phyloP scores from a whole-genome alignment of 352 stramenopile genomes.

The Pythium brassicae region DNA sequence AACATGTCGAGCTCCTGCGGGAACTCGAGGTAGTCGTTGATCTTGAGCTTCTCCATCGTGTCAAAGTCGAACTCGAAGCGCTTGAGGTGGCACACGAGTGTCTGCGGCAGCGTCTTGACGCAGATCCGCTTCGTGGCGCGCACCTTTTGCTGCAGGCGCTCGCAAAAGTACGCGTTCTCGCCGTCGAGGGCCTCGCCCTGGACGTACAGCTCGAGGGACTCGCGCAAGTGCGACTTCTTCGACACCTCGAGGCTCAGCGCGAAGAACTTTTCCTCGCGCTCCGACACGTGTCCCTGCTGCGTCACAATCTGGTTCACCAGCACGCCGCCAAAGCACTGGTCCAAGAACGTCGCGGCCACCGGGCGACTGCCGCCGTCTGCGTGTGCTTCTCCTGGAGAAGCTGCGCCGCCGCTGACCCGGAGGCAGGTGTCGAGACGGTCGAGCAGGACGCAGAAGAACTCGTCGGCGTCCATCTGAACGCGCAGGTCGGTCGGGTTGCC shows the following conservation, averaged over 20 bases:
- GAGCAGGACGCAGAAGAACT: constrained; percentile 79
- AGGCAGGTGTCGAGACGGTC: constrained; percentile 59
- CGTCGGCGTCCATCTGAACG: constrained; percentile 79
- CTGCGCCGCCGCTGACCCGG: neutral
- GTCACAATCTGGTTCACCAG: constrained; percentile 85
- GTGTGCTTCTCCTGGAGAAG: neutral
- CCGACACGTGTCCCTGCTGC: constrained; percentile 67
- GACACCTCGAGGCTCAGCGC: constrained; percentile 77
- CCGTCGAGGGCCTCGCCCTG: constrained; percentile 70
- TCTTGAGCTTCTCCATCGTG: constrained; percentile 85
- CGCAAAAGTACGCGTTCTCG: constrained; percentile 79
- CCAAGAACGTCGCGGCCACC: constrained; percentile 14
- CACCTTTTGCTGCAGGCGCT: constrained; percentile 64
- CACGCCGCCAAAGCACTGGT: constrained; percentile 64
- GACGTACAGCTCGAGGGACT: constrained; percentile 68
- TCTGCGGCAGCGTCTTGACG: constrained; percentile 72
- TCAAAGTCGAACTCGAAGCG: constrained; percentile 90
- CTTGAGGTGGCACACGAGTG: constrained; percentile 82
- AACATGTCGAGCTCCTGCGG: constrained; percentile 87
- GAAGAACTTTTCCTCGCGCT: constrained; percentile 84
- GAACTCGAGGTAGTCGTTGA: constrained; percentile 84
- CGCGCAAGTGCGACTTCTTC: constrained; percentile 54
- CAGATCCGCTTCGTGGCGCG: constrained; percentile 79
- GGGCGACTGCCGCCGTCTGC: neutral
- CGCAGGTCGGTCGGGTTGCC: constrained; percentile 68